A percentile compares a stretch with the other conserved stretches of the same genome.
Evolutionary conservation across 1,139 yeast species (phyloP).

Genomic region (Pichia inconspicua): DNA sequence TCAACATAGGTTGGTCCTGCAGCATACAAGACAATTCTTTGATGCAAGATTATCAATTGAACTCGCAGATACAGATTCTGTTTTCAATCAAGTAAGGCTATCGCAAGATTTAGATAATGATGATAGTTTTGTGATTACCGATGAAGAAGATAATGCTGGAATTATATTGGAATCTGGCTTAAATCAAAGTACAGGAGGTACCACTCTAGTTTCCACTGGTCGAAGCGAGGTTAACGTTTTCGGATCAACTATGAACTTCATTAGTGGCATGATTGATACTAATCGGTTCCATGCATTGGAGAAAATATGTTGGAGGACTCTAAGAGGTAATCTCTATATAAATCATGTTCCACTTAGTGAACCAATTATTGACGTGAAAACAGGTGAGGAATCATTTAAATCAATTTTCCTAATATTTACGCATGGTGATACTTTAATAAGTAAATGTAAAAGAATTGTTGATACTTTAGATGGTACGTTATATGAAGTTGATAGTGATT

Average conservation of each 20-base stretch:
- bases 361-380: constrained; percentile 42
- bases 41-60: constrained; percentile 27
- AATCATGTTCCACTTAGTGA: constrained; percentile 61
- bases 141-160: constrained; percentile 18
- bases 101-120: constrained; percentile 22
- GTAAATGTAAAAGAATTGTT: constrained; percentile 65
- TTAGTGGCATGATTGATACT: constrained; percentile 78
- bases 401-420: constrained; percentile 64
- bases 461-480: constrained; percentile 78
- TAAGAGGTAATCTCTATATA: constrained; percentile 67
- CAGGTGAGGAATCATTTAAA: constrained; percentile 45
- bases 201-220: constrained; percentile 9
- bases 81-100: constrained; percentile 21
- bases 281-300: constrained; percentile 65
- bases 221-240: constrained; percentile 24
- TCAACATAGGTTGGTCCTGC: constrained; percentile 45
- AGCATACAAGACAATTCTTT: constrained; percentile 27
- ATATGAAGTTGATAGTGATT: constrained; percentile 57
- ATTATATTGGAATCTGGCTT: constrained; percentile 17
- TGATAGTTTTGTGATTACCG: constrained; percentile 23
- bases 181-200: not conserved
- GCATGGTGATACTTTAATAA: constrained; percentile 70
- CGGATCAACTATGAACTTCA: constrained; percentile 39
- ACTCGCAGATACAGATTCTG: constrained; percentile 19
- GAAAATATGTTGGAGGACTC: constrained; percentile 84